These are phyloP conservation scores for Alternaria hordeiaustralica DNA, from an alignment of 2,329 filamentous ascomycete genomes.

Conservation along the genomic window DNA sequence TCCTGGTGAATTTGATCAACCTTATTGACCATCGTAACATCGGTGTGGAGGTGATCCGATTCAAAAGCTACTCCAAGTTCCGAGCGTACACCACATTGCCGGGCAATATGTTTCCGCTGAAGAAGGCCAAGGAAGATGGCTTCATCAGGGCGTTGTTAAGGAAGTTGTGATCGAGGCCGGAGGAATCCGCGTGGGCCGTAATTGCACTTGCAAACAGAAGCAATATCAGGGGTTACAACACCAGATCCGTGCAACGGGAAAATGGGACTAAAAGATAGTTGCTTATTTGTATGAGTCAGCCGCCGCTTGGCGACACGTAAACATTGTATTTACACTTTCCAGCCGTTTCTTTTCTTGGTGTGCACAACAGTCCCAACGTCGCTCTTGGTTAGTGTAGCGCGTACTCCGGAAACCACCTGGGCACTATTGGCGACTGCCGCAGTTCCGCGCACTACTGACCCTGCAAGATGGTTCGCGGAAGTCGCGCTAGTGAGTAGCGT, in stretches of 20 bases:
- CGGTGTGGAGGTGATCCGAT: constrained; percentile 17
- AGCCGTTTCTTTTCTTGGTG: neutral
- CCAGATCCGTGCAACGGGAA: neutral
- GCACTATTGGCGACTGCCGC: neutral
- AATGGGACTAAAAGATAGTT: neutral
- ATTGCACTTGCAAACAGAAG: neutral
- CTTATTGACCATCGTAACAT: constrained; percentile 26
- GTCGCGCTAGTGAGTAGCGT: neutral
- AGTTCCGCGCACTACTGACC: neutral
- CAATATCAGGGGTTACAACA: neutral
- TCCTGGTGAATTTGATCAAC: constrained; percentile 29
- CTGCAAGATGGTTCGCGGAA: neutral
- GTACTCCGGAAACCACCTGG: neutral
- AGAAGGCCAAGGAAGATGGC: constrained; percentile 27
- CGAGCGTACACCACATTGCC: constrained; percentile 19
- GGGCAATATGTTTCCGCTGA: constrained; percentile 7
- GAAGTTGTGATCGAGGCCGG: constrained; percentile 1
- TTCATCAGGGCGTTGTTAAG: constrained; percentile 30
- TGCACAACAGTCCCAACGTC: neutral
- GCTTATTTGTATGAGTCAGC: neutral
- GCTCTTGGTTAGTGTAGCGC: neutral
- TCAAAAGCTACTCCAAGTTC: constrained; percentile 16
- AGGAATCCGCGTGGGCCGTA: neutral
- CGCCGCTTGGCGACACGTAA: neutral
- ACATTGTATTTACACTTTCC: neutral